Evolutionary conservation across 2,329 filamentous ascomycete genomes (phyloP).

Genomic region (Exophiala sideris): DNA sequence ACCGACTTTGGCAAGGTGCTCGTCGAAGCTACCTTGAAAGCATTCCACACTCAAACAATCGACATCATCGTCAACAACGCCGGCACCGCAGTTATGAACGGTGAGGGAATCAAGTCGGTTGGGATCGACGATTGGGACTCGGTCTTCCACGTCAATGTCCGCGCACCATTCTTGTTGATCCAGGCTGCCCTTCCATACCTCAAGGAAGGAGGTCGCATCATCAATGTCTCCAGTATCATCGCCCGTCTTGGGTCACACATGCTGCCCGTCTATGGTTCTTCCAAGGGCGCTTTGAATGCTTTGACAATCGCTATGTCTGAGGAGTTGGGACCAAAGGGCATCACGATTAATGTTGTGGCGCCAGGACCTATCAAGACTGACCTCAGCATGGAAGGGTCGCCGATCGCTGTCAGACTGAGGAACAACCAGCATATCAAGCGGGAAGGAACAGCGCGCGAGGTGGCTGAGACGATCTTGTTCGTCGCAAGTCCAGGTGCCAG

Average conservation of each 20-base stretch:
- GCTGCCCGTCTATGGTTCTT: constrained; percentile 47
- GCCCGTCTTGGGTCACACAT: constrained; percentile 20
- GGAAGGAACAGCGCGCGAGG: constrained; percentile 49
- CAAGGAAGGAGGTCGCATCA: constrained; percentile 45
- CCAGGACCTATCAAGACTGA: constrained; percentile 57
- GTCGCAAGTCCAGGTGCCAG: constrained; percentile 36
- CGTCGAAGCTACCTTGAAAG: constrained; percentile 18
- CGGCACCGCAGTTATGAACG: constrained; percentile 12
- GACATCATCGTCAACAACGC: constrained; percentile 28
- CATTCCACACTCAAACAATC: constrained; percentile 19
- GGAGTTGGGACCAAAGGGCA: constrained; percentile 48
- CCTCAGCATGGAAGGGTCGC: constrained; percentile 52
- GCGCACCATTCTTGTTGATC: constrained; percentile 54
- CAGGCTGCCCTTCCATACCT: constrained; percentile 54
- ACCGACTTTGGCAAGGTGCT: constrained; percentile 16
- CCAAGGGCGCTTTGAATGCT: constrained; percentile 60
- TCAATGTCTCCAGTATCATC: constrained; percentile 38
- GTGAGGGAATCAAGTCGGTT: constrained; percentile 15
- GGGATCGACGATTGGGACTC: constrained; percentile 45
- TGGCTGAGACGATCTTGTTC: constrained; percentile 48
- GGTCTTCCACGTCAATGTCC: constrained; percentile 53
- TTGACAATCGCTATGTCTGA: constrained; percentile 55
- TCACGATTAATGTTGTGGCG: constrained; percentile 51
- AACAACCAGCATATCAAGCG: constrained; percentile 46
- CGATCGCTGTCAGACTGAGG: constrained; percentile 43